These are phyloP conservation scores for Cyamopsis tetragonoloba DNA, from an alignment of 306 rosid species.

Conservation along the genomic window DNA sequence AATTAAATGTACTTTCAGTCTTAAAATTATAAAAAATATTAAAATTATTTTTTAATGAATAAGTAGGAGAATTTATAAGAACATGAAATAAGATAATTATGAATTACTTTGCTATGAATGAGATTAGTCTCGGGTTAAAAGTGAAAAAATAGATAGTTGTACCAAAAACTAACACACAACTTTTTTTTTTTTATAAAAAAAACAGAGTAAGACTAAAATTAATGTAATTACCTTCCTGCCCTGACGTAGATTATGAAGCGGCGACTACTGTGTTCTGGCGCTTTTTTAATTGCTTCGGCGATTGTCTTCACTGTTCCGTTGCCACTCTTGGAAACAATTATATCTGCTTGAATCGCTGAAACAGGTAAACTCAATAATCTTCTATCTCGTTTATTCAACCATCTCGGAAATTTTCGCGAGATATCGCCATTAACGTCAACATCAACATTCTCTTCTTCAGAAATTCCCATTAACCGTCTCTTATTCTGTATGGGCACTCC, in stretches of 20 bases:
- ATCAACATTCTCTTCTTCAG: conserved; percentile 1
- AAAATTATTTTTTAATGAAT: no score
- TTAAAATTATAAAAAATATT: no score
- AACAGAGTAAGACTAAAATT: not conserved
- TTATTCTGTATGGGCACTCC: conserved; percentile 77
- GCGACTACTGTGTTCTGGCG: conserved; percentile 52
- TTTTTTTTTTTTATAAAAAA: no score
- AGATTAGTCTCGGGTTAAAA: no score
- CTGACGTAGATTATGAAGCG: conserved; percentile 67
- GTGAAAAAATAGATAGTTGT: no score
- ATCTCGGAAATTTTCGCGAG: conserved; percentile 53
- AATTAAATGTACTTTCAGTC: no score
- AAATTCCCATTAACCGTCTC: conserved; percentile 53
- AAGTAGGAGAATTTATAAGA: no score
- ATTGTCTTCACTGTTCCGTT: conserved; percentile 57
- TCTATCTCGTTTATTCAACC: conserved; percentile 68
- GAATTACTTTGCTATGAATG: no score
- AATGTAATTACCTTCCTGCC: conserved; percentile 80
- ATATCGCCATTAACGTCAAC: not conserved
- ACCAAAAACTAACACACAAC: no score
- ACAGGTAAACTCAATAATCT: conserved; percentile 52
- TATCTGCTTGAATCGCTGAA: conserved; percentile 65
- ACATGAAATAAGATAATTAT: no score
- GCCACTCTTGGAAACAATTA: conserved; percentile 60
- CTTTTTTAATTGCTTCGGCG: conserved; percentile 69